Evolutionary conservation across 2,329 filamentous ascomycete genomes (phyloP).

Genomic region (Myriangium duriaei): DNA sequence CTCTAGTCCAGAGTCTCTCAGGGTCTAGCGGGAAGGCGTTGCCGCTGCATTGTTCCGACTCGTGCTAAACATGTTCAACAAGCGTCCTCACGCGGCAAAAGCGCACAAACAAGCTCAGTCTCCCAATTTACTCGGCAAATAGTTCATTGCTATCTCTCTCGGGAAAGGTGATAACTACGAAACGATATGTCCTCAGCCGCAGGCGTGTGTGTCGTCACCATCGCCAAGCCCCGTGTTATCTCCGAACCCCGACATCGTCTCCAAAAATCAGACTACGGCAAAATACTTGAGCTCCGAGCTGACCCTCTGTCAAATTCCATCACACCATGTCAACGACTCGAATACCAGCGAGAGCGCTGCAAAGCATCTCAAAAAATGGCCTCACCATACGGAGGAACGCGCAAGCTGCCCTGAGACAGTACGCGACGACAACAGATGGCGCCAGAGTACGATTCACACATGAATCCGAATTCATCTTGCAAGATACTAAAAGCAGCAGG

Average conservation of each 20-base stretch:
- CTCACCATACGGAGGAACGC: background rate
- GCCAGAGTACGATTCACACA: conserved; percentile 1
- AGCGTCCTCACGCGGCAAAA: too few relatives aligned
- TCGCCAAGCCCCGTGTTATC: background rate
- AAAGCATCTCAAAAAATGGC: conserved; percentile 5
- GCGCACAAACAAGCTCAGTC: too few relatives aligned
- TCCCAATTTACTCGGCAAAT: too few relatives aligned
- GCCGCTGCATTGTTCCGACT: too few relatives aligned
- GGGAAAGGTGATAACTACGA: too few relatives aligned
- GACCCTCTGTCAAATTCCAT: background rate
- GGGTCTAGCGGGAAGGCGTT: too few relatives aligned
- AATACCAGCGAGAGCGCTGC: conserved; percentile 7
- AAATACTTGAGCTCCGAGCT: too few relatives aligned
- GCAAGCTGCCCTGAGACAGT: conserved; percentile 7
- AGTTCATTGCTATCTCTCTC: too few relatives aligned
- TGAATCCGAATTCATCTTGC: background rate
- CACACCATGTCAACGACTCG: conserved; percentile 4
- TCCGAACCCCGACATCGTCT: background rate
- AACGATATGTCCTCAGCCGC: too few relatives aligned
- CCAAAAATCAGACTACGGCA: background rate
- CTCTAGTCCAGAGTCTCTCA: too few relatives aligned
- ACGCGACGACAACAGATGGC: conserved; percentile 7
- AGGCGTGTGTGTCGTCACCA: too few relatives aligned
- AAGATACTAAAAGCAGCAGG: conserved; percentile 34
- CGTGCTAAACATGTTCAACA: too few relatives aligned